Percentiles rank a stretch among this genome's conserved stretches.
Evolutionary conservation across 2,329 filamentous ascomycete species (phyloP).

Genomic region (Diaporthe citriasiana): DNA sequence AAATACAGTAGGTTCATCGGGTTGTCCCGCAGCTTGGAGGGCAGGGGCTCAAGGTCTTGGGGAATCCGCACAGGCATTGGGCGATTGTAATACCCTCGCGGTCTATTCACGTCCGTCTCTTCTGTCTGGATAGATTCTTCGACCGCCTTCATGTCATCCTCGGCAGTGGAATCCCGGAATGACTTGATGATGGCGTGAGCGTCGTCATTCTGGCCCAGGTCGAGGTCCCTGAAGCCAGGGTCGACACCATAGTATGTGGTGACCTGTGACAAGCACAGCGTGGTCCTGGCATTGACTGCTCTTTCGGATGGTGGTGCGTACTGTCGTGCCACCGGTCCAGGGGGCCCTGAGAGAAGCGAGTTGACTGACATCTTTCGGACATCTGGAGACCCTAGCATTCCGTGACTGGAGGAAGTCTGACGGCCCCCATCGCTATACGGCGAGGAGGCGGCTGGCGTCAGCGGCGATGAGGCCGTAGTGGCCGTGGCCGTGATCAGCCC

Average conservation of each 20-base stretch:
- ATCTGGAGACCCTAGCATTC: slow-evolving; percentile 43
- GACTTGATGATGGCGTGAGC: slow-evolving; percentile 67
- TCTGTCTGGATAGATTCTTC: slow-evolving; percentile 12
- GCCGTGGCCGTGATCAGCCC: slow-evolving; percentile 5
- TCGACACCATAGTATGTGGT: slow-evolving; percentile 78
- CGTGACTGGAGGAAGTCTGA: slow-evolving; percentile 44
- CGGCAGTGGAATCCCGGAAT: slow-evolving; percentile 24
- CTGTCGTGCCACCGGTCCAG: slow-evolving; percentile 50
- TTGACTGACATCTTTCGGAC: slow-evolving; percentile 71
- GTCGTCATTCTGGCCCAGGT: slow-evolving; percentile 80
- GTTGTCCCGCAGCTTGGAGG: slow-evolving; percentile 72
- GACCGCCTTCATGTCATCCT: slow-evolving; percentile 13
- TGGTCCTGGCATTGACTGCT: slow-evolving; percentile 40
- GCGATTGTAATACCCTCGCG: slow-evolving; percentile 77
- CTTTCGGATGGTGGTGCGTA: slow-evolving; percentile 42
- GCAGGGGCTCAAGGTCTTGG: slow-evolving; percentile 62
- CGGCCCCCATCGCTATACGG: slow-evolving; percentile 52
- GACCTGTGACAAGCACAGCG: slow-evolving; percentile 48
- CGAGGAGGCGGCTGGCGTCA: slow-evolving; percentile 58
- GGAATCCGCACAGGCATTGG: slow-evolving; percentile 74
- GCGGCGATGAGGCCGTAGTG: slow-evolving; percentile 51
- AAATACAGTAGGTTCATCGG: slow-evolving; percentile 83
- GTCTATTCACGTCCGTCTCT: slow-evolving; percentile 57
- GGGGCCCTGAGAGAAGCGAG: slow-evolving; percentile 71
- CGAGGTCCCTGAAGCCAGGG: slow-evolving; percentile 76